Percentiles rank a stretch among this genome's conserved stretches.
Conservation (phyloP, 2,329 filamentous ascomycete genomes). For the Exophiala bonariae region DNA sequence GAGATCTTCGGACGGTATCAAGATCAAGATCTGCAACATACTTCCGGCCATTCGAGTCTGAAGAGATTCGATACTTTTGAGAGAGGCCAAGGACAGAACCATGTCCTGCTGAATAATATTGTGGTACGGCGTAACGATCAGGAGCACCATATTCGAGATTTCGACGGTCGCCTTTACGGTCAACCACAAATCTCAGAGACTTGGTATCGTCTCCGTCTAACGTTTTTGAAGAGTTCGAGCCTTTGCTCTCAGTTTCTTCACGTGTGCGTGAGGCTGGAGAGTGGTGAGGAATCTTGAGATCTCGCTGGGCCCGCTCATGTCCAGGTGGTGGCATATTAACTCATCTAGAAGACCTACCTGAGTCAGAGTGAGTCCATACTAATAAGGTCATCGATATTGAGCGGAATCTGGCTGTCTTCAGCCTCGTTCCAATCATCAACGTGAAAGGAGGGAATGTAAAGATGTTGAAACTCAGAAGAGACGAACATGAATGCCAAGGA, state of each 20-base stretch:
- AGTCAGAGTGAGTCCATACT: too few relatives aligned
- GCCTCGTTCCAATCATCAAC: too few relatives aligned
- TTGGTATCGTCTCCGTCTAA: not conserved
- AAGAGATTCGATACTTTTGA: slow-evolving; percentile 64
- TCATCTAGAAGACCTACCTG: too few relatives aligned
- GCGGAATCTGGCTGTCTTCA: too few relatives aligned
- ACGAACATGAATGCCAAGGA: too few relatives aligned
- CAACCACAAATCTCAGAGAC: slow-evolving; percentile 38
- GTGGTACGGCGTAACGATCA: slow-evolving; percentile 70
- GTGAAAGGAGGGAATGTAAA: too few relatives aligned
- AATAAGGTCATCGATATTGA: too few relatives aligned
- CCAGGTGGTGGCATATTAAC: too few relatives aligned
- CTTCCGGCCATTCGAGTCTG: slow-evolving; percentile 56
- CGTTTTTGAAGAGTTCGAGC: not conserved
- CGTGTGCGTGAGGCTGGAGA: too few relatives aligned
- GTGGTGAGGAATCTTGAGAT: too few relatives aligned
- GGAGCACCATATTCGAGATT: slow-evolving; percentile 73
- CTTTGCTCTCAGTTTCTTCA: not conserved
- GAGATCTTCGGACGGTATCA: slow-evolving; percentile 36
- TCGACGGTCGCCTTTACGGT: slow-evolving; percentile 74
- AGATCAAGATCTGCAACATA: slow-evolving; percentile 38
- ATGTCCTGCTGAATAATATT: slow-evolving; percentile 65
- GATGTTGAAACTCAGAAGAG: too few relatives aligned
- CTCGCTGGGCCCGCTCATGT: too few relatives aligned
- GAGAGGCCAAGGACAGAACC: slow-evolving; percentile 70